Conservation (phyloP, 768 basidiomycete genomes). For the Glaciozyma antarctica region DNA sequence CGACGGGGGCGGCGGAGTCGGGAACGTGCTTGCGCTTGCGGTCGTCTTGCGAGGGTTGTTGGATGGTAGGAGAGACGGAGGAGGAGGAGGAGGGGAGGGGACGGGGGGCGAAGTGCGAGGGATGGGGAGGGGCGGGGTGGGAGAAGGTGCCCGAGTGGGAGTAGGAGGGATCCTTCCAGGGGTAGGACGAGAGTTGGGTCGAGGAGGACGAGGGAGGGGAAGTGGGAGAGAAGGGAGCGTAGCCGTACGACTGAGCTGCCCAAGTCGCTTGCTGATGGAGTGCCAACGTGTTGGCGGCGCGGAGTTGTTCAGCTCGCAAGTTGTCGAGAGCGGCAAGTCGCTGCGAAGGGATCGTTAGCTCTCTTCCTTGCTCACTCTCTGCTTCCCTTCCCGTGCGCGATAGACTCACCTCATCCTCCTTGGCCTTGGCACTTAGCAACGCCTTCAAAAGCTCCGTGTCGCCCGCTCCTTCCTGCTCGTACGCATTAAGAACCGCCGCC, state of each 20-base stretch:
- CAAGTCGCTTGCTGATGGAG: background rate
- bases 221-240: background rate
- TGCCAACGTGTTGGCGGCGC: background rate
- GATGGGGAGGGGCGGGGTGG: no score
- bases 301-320: background rate
- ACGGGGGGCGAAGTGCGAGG: no score
- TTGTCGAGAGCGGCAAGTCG: background rate
- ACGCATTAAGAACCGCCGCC: background rate
- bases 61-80: no score
- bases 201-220: background rate
- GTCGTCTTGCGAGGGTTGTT: no score
- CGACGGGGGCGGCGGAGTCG: no score
- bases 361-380: background rate
- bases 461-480: slow-evolving; percentile 1
- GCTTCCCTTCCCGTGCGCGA: background rate
- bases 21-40: no score
- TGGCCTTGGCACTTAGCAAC: slow-evolving; percentile 3
- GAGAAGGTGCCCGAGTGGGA: no score
- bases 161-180: no score
- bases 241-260: background rate
- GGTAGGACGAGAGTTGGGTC: no score
- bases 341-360: background rate
- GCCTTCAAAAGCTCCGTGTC: slow-evolving; percentile 4
- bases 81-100: no score
- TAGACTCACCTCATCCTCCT: background rate